Percentiles rank a stretch among this genome's conserved stretches.
Evolutionary conservation across 495 filamentous ascomycete genomes (phyloP).

Genomic region (Aspergillus avenaceus): DNA sequence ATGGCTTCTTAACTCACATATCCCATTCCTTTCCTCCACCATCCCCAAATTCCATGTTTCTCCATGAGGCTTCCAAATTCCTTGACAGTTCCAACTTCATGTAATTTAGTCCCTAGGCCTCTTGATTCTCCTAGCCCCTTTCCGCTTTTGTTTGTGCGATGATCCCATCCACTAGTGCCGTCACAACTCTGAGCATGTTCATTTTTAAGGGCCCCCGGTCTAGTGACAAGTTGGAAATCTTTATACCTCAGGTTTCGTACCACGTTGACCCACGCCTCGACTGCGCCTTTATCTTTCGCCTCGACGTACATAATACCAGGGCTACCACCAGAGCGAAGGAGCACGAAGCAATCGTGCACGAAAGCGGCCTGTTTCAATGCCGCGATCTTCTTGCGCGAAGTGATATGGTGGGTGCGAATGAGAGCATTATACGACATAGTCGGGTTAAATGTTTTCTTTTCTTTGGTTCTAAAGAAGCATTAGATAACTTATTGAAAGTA

Average conservation of each 20-base stretch:
- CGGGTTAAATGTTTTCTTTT: neutral
- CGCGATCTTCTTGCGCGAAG: constrained; percentile 71
- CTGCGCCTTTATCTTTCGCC: constrained; percentile 46
- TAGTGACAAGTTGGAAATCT: constrained; percentile 44
- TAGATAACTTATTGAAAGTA: no score
- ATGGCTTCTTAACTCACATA: constrained; percentile 24
- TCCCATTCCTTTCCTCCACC: constrained; percentile 50
- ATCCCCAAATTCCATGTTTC: constrained; percentile 36
- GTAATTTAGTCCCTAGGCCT: constrained; percentile 13
- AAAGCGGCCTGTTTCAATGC: constrained; percentile 60
- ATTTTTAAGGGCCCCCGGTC: constrained; percentile 24
- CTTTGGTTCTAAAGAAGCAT: neutral
- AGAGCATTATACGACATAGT: constrained; percentile 51
- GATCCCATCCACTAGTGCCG: neutral
- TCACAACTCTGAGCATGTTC: constrained; percentile 5
- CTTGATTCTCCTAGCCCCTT: neutral
- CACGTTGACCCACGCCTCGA: constrained; percentile 51
- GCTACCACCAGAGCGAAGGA: constrained; percentile 61
- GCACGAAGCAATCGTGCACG: constrained; percentile 50
- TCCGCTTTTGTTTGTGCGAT: neutral
- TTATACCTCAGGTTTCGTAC: constrained; percentile 51
- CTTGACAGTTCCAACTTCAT: constrained; percentile 41
- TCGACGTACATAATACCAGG: constrained; percentile 80
- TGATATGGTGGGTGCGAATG: constrained; percentile 79
- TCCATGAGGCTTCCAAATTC: constrained; percentile 44